phyloP scores from a whole-genome alignment of 441 rosid genomes.

The Eutrema salsugineum region DNA sequence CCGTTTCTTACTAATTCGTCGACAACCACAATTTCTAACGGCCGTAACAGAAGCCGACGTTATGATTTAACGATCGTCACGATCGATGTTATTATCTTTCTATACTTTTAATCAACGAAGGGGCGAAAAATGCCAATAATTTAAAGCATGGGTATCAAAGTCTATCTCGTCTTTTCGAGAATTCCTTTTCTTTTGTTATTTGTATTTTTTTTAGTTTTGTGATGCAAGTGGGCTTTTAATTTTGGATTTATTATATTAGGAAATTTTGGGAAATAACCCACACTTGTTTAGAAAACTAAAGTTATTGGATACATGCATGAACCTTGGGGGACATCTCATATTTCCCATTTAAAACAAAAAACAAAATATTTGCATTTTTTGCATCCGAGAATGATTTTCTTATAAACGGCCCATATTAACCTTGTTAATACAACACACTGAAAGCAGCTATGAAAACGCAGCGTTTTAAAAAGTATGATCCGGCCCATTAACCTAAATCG shows the following conservation, averaged over 20 bases:
- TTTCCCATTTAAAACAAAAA: not conserved
- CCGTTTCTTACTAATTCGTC: not conserved
- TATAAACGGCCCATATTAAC: not conserved
- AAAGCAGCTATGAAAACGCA: too few relatives aligned
- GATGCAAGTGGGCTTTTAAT: not conserved
- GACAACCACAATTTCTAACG: constrained; percentile 11
- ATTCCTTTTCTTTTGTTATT: not conserved
- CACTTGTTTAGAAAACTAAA: not conserved
- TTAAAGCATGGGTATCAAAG: not conserved
- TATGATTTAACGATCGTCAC: constrained; percentile 1
- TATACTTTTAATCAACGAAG: not conserved
- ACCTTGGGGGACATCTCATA: too few relatives aligned
- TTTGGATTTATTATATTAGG: not conserved
- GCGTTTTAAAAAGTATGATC: too few relatives aligned
- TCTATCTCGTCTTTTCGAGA: not conserved
- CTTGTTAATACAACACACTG: not conserved
- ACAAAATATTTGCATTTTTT: not conserved
- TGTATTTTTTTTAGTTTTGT: not conserved
- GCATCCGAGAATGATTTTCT: not conserved
- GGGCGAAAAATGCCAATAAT: constrained; percentile 4
- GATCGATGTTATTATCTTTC: not conserved
- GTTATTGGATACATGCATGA: not conserved
- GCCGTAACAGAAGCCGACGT: not conserved
- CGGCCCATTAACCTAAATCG: not conserved
- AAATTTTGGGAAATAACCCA: not conserved